Conservation (phyloP, 192 early-diverging fungal genomes). For the Coemansia sp. region DNA sequence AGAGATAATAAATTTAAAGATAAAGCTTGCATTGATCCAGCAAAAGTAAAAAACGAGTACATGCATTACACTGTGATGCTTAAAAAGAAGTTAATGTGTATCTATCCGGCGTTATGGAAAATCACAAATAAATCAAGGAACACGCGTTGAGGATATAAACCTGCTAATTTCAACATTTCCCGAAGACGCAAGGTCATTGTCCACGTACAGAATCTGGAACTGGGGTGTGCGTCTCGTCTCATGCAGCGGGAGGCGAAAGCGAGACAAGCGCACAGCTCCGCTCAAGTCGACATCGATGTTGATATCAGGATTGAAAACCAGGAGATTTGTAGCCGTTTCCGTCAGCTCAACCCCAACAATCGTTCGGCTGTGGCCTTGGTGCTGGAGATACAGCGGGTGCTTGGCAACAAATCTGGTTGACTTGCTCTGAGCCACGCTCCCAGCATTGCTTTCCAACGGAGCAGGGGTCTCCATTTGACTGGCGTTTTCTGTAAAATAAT, state of each 20-base stretch:
- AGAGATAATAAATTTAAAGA: no score
- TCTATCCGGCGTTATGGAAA: no score
- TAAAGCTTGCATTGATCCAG: no score
- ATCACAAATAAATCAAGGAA: slow-evolving; percentile 3
- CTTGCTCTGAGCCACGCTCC: background rate
- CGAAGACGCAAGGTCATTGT: background rate
- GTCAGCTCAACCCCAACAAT: slow-evolving; percentile 64
- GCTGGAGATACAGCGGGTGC: slow-evolving; percentile 71
- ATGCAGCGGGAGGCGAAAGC: slow-evolving; percentile 8
- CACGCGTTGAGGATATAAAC: slow-evolving; percentile 9
- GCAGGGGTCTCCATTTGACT: background rate
- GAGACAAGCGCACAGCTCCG: background rate
- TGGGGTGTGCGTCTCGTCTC: slow-evolving; percentile 15
- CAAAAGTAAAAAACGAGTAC: no score
- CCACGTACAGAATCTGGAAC: slow-evolving; percentile 39
- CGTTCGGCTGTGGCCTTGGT: slow-evolving; percentile 69
- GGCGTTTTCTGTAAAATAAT: slow-evolving; percentile 56
- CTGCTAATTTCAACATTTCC: slow-evolving; percentile 9
- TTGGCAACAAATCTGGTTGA: slow-evolving; percentile 44
- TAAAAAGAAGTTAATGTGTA: no score
- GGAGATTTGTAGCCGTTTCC: slow-evolving; percentile 43
- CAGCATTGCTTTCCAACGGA: background rate
- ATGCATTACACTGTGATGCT: no score
- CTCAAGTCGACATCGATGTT: background rate
- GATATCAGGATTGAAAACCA: slow-evolving; percentile 66